phyloP scores from a whole-genome alignment of 208 protist genomes.

The Crithidia fasciculata region DNA sequence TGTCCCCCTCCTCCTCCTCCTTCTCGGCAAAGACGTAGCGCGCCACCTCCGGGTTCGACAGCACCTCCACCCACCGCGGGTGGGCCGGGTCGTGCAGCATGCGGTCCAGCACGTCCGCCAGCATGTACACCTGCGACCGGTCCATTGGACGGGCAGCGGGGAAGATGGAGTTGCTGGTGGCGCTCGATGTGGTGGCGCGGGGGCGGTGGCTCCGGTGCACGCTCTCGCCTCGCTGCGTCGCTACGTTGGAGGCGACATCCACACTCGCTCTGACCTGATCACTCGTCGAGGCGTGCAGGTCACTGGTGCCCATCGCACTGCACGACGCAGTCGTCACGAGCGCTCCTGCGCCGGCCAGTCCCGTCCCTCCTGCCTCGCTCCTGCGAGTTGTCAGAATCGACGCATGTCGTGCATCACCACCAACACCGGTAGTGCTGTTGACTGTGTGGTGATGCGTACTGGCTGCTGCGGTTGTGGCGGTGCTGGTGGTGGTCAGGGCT shows the following conservation, averaged over 20 bases:
- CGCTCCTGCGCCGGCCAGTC: no score
- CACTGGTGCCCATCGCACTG: not conserved
- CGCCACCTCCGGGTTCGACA: conserved; percentile 67
- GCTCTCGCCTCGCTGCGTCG: conserved; percentile 14
- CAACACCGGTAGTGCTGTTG: not conserved
- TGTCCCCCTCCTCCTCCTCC: not conserved
- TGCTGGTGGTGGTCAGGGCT: not conserved
- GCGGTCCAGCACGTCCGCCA: conserved; percentile 79
- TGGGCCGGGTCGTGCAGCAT: conserved; percentile 67
- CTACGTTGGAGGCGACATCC: conserved; percentile 8
- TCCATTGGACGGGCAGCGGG: conserved; percentile 65
- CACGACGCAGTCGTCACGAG: not conserved
- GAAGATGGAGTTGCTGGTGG: conserved; percentile 45
- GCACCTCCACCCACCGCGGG: conserved; percentile 47
- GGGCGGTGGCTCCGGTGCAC: conserved; percentile 1
- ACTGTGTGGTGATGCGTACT: not conserved
- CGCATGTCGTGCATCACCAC: no score
- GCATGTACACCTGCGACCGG: conserved; percentile 85
- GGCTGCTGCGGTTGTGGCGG: not conserved
- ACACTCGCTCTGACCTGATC: not conserved
- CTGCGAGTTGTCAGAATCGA: no score
- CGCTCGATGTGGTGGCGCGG: not conserved
- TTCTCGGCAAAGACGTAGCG: conserved; percentile 50
- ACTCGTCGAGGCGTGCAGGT: not conserved
- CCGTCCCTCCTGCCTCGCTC: no score